A percentile compares a stretch with the other conserved stretches of the same genome.
These are phyloP conservation scores for Mortierella sp. DNA, from an alignment of 371 early-diverging fungal genomes.

Conservation along the genomic window DNA sequence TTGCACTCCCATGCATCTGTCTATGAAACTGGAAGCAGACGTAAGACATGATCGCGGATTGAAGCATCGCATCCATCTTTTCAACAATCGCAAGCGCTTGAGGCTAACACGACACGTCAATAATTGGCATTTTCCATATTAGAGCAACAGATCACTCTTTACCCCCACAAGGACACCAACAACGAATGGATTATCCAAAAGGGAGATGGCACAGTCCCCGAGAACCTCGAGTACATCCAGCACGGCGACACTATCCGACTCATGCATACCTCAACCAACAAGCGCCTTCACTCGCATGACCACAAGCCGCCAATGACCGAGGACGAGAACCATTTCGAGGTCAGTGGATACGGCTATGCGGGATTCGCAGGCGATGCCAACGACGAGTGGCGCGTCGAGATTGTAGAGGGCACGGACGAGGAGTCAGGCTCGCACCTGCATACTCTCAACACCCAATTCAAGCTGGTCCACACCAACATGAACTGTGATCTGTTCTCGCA, in stretches of 20 bases:
- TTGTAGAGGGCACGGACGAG: slow-evolving; percentile 64
- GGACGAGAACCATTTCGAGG: slow-evolving; percentile 91
- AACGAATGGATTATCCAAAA: slow-evolving; percentile 86
- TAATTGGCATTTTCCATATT: background rate
- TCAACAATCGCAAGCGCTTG: background rate
- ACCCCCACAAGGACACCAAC: slow-evolving; percentile 89
- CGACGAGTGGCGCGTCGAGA: slow-evolving; percentile 83
- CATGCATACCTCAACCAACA: slow-evolving; percentile 76
- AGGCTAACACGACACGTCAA: background rate
- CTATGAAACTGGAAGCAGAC: slow-evolving; percentile 85
- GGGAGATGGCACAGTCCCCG: slow-evolving; percentile 59
- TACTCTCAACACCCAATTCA: slow-evolving; percentile 75
- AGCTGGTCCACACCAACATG: slow-evolving; percentile 79
- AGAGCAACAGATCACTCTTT: slow-evolving; percentile 95
- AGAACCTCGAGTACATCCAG: slow-evolving; percentile 62
- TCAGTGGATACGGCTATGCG: slow-evolving; percentile 74
- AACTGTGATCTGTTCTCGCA: slow-evolving; percentile 86
- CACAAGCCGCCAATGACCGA: slow-evolving; percentile 87
- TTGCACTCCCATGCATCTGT: slow-evolving; percentile 90
- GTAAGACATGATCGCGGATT: slow-evolving; percentile 51
- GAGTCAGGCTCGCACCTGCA: slow-evolving; percentile 66
- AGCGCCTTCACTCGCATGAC: slow-evolving; percentile 90
- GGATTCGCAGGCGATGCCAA: slow-evolving; percentile 69
- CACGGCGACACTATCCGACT: slow-evolving; percentile 84
- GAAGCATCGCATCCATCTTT: background rate